A percentile compares a stretch with the other conserved stretches of the same genome.
These are phyloP conservation scores for Wallacemonas sp. DNA, from an alignment of 208 protist genomes.

Conservation along the genomic window DNA sequence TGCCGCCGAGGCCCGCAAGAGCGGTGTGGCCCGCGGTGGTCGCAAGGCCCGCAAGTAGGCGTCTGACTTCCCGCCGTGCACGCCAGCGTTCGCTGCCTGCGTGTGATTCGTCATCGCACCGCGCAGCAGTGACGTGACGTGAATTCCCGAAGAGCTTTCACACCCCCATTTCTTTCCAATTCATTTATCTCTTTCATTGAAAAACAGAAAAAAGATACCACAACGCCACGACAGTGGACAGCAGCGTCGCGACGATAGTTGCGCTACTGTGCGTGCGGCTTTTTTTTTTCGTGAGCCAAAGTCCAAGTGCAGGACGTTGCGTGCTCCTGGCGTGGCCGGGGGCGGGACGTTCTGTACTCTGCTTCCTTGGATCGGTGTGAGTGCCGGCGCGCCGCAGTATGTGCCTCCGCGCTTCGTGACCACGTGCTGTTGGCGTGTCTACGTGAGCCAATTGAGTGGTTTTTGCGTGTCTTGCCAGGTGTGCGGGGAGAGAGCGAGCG, in stretches of 20 bases:
- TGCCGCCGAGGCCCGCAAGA: constrained; percentile 70
- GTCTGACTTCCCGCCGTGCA: neutral
- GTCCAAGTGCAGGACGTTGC: too few species aligned
- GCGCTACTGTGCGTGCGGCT: neutral
- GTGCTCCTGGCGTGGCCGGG: too few species aligned
- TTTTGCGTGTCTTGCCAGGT: too few species aligned
- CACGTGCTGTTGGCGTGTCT: too few species aligned
- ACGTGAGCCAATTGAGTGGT: too few species aligned
- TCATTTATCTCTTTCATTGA: constrained; percentile 2
- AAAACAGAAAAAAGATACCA: constrained; percentile 6
- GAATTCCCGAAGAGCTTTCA: constrained; percentile 13
- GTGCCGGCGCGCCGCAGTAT: too few species aligned
- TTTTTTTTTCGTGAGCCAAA: too few species aligned
- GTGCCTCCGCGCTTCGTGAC: too few species aligned
- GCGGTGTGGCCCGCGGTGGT: constrained; percentile 24
- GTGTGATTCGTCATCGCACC: neutral
- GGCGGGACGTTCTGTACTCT: too few species aligned
- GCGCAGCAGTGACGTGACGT: neutral
- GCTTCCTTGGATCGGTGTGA: too few species aligned
- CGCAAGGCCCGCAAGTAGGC: constrained; percentile 66
- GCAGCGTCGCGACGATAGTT: neutral
- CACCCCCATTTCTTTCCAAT: constrained; percentile 17
- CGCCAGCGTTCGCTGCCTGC: neutral
- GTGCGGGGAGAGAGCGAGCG: too few species aligned
- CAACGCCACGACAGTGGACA: neutral